A percentile compares a stretch with the other conserved stretches of the same genome.
These are phyloP conservation scores for Plantago coronopus DNA, from an alignment of 305 asterid genomes.

Conservation along the genomic window DNA sequence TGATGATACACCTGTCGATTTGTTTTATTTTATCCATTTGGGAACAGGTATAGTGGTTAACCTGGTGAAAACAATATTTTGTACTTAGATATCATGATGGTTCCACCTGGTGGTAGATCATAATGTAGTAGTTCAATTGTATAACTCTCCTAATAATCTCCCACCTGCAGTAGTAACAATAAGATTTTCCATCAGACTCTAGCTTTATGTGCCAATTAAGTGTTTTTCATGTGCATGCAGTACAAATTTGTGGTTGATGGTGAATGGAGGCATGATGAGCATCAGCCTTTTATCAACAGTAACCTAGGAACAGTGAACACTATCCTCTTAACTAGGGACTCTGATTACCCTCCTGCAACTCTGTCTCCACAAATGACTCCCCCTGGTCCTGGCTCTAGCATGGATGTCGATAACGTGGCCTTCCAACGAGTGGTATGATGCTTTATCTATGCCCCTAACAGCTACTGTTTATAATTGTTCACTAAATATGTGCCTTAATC, in stretches of 20 bases:
- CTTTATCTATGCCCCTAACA: neutral
- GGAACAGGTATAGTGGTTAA: neutral
- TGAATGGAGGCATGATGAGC: conserved; percentile 94
- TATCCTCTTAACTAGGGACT: conserved; percentile 60
- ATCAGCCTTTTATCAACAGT: conserved; percentile 61
- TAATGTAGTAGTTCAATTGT: neutral
- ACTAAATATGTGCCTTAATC: conserved; percentile 18
- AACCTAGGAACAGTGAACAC: conserved; percentile 80
- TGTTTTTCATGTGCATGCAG: conserved; percentile 43
- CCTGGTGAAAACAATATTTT: neutral
- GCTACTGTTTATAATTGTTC: conserved; percentile 7
- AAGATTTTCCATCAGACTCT: too few relatives aligned
- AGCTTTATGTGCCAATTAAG: conserved; percentile 16
- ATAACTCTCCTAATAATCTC: too few relatives aligned
- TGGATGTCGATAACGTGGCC: conserved; percentile 85
- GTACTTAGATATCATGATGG: neutral
- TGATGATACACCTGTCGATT: neutral
- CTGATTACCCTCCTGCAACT: conserved; percentile 47
- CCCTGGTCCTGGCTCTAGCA: conserved; percentile 51
- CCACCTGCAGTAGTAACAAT: too few relatives aligned
- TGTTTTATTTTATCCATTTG: neutral
- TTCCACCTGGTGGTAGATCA: conserved; percentile 1
- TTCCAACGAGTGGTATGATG: conserved; percentile 70
- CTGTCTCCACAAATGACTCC: conserved; percentile 45
- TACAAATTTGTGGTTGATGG: conserved; percentile 96